These are phyloP conservation scores for Verbascum thapsus DNA, from an alignment of 257 asterid genomes.

Conservation along the genomic window DNA sequence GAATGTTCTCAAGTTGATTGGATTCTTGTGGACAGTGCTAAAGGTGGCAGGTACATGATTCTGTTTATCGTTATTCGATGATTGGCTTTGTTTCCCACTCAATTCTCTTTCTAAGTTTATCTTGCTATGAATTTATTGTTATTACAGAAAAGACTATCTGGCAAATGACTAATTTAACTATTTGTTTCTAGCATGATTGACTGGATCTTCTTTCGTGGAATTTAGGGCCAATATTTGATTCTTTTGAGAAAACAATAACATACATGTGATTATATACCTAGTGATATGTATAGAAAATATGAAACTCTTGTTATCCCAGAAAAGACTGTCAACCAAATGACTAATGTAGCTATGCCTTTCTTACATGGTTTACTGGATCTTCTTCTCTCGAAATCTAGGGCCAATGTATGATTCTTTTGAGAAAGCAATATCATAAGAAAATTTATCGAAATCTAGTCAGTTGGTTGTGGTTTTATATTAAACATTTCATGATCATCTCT, in stretches of 20 bases:
- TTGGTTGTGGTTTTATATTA: background rate
- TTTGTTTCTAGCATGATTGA: background rate
- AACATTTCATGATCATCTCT: background rate
- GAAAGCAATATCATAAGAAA: no score
- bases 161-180: background rate
- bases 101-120: constrained; percentile 8
- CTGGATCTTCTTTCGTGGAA: background rate
- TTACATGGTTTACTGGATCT: no score
- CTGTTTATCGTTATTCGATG: background rate
- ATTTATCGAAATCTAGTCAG: background rate
- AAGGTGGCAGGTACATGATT: constrained; percentile 78
- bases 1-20: constrained; percentile 81
- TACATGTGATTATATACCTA: background rate
- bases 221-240: constrained; percentile 15
- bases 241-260: constrained; percentile 12
- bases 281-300: background rate
- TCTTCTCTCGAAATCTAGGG: no score
- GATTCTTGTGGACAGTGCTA: constrained; percentile 92
- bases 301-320: no score
- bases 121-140: constrained; percentile 8
- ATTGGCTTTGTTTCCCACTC: background rate
- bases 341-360: no score
- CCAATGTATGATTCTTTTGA: no score
- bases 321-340: no score
- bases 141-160: background rate